Conservation (phyloP, 306 rosid genomes). For the Trifolium fragiferum region DNA sequence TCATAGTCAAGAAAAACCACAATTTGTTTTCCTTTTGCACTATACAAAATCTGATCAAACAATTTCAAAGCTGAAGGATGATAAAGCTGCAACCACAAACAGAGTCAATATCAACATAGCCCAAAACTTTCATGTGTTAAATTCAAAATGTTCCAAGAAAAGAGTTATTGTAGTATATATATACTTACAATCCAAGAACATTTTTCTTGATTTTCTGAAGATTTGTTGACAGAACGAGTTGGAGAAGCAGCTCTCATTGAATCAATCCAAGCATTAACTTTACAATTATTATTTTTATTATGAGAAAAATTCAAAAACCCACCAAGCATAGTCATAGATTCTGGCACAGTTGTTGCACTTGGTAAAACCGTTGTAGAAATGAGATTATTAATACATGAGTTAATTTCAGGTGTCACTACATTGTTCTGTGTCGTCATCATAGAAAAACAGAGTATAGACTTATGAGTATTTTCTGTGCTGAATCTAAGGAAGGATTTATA, state of each 20-base stretch:
- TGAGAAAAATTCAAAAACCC: constrained; percentile 49
- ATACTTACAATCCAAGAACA: constrained; percentile 69
- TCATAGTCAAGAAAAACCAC: constrained; percentile 90
- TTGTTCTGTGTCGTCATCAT: constrained; percentile 73
- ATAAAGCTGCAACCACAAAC: constrained; percentile 48
- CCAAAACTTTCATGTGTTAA: background rate
- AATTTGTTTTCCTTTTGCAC: constrained; percentile 69
- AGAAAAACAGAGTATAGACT: constrained; percentile 18
- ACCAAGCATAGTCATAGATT: constrained; percentile 46
- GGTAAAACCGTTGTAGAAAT: constrained; percentile 42
- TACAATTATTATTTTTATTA: constrained; percentile 40
- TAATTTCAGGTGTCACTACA: constrained; percentile 54
- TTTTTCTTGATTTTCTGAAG: constrained; percentile 51
- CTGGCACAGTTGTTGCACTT: constrained; percentile 44
- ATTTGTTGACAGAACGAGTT: constrained; percentile 50
- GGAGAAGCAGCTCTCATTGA: constrained; percentile 95
- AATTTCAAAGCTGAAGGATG: constrained; percentile 79
- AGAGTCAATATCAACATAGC: constrained; percentile 1
- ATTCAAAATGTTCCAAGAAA: background rate
- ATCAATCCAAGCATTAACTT: constrained; percentile 72
- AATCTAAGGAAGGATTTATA: constrained; percentile 40
- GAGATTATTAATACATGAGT: constrained; percentile 52
- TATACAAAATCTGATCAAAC: constrained; percentile 64
- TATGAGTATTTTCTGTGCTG: constrained; percentile 36
- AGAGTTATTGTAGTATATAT: background rate